Evolutionary conservation across 2,329 filamentous ascomycete genomes (phyloP), one percentile per base, ranked within the genome.

Genomic region (Aspergillus flavus): DNA sequence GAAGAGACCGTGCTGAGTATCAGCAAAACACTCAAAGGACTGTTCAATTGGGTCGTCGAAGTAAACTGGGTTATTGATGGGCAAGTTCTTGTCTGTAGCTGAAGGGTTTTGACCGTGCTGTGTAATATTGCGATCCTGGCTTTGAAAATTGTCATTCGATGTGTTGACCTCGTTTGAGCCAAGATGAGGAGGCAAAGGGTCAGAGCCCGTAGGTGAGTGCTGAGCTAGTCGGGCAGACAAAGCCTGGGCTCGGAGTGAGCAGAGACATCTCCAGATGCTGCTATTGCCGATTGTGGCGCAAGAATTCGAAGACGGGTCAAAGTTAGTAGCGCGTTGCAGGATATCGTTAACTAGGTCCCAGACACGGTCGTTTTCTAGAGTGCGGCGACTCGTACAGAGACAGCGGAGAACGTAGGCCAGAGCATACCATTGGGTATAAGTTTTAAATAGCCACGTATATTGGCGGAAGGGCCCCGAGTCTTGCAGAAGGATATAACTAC

Each of bases 361-460:
- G 4, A 9, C 43, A 19, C 6, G 41, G 7, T 58, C 56, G 4
- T 43, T 16, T 32, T 58, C 56, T 11, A 1, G 7, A 7, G 41
- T 26, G 16, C 30, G 9, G 2, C 16, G 43, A 19, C n/a, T 48
- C 10, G 11, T 21, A n/a, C 26, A 48, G 4, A 58, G 30, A 11
- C 56, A 58, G 5, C 56, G 56, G 16, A 58, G 21, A 6, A 48
- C n/a, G 19, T 58, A 58, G 0, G 56, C 56, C 21, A 58, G 56
- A 32, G 56, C 56, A n/a, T 58, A 58, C 56, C 56, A 58, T 28
- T 43, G 56, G 6, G 56, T 58, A 19, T 58, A 58, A 0, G 43
- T 36, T 28, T 19, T 46, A 26, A 58, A 58, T 5, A 58, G 30
- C 56, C 56, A 58, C 12, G 21, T 58, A 11, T 30, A 21, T 4